These are phyloP conservation scores for Mycosphaerelloides madeirae DNA, from an alignment of 2,329 filamentous ascomycete species.

Conservation along the genomic window DNA sequence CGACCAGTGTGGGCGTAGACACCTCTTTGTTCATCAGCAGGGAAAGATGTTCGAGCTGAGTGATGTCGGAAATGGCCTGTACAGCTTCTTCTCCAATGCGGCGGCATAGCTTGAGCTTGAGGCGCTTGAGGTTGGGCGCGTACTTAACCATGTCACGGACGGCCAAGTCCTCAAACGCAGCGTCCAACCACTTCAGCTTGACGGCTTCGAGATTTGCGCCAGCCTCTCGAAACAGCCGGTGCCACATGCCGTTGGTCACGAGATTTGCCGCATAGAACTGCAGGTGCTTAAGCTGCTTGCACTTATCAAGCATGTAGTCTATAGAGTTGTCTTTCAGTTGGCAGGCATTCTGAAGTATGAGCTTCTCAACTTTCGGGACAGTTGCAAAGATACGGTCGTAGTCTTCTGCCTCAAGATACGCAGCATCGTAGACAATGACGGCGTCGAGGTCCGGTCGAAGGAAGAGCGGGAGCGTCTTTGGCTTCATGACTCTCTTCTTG, in stretches of 20 bases:
- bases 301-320: slow-evolving; percentile 71
- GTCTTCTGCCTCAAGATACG: slow-evolving; percentile 68
- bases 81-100: slow-evolving; percentile 64
- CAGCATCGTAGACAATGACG: slow-evolving; percentile 58
- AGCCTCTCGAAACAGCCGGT: slow-evolving; percentile 60
- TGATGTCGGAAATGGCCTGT: slow-evolving; percentile 57
- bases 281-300: slow-evolving; percentile 64
- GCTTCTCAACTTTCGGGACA: slow-evolving; percentile 61
- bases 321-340: slow-evolving; percentile 85
- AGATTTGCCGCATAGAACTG: slow-evolving; percentile 83
- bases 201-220: slow-evolving; percentile 63
- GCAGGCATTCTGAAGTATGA: slow-evolving; percentile 79
- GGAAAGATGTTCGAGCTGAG: slow-evolving; percentile 66
- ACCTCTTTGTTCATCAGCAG: slow-evolving; percentile 61
- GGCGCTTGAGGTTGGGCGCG: slow-evolving; percentile 64
- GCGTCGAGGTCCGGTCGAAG: slow-evolving; percentile 50
- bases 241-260: slow-evolving; percentile 71
- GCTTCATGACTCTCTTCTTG: slow-evolving; percentile 56
- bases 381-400: slow-evolving; percentile 75
- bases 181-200: slow-evolving; percentile 79
- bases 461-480: slow-evolving; percentile 47
- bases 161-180: slow-evolving; percentile 69
- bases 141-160: slow-evolving; percentile 57
- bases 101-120: slow-evolving; percentile 81
- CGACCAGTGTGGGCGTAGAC: slow-evolving; percentile 53